Percentiles rank a stretch among this genome's conserved stretches.
Conservation (phyloP, 768 basidiomycete species). For the Dentipellis sp. region DNA sequence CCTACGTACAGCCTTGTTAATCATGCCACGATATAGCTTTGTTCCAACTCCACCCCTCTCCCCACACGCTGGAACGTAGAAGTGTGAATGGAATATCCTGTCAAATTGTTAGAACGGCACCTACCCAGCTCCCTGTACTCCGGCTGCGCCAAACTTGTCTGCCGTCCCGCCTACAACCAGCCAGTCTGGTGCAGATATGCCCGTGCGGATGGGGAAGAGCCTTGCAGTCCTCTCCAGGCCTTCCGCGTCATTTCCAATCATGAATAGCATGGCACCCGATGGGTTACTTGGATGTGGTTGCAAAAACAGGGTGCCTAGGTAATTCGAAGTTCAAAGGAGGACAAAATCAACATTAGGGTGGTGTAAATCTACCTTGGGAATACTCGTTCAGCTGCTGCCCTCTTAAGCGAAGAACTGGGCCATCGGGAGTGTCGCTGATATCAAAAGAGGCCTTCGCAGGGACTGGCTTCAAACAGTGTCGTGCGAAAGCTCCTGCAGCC, state of each 20-base stretch:
- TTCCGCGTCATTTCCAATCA: conserved; percentile 44
- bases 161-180: conserved; percentile 45
- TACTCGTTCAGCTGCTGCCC: conserved; percentile 1
- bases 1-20: conserved; percentile 15
- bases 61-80: conserved; percentile 22
- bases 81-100: conserved; percentile 6
- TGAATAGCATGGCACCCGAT: conserved; percentile 37
- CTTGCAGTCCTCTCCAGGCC: conserved; percentile 62
- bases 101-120: conserved; percentile 4
- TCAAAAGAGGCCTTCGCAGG: conserved; percentile 13
- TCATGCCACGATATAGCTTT: conserved; percentile 23
- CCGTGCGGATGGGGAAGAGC: conserved; percentile 82
- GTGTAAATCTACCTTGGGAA: conserved; percentile 9
- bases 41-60: conserved; percentile 25
- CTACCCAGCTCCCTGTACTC: conserved; percentile 69
- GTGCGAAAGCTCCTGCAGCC: conserved; percentile 17
- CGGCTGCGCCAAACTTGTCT: conserved; percentile 60
- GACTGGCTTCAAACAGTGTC: conserved; percentile 7
- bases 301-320: conserved; percentile 47
- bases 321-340: conserved; percentile 8
- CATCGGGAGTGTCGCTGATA: not conserved
- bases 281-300: conserved; percentile 48
- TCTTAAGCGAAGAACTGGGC: conserved; percentile 3
- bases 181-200: conserved; percentile 73
- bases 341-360: conserved; percentile 3